Evolutionary conservation across 257 asterid genomes (phyloP), one percentile per base, ranked within the genome.

Genomic region (Avicennia marina): DNA sequence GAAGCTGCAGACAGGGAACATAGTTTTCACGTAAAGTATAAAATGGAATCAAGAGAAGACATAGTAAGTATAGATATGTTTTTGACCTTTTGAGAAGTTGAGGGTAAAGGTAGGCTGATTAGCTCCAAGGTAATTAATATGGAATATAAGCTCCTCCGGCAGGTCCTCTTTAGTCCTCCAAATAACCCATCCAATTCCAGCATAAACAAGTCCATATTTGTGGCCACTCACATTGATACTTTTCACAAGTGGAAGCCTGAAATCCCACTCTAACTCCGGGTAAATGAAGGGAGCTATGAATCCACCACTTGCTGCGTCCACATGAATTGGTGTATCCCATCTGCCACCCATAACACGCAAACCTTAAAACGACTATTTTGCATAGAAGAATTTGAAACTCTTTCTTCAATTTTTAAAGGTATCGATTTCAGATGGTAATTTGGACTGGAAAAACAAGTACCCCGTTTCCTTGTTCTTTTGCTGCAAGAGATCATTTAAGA

Each of bases 271-370:
- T 33, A 72, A 46, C 11, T 72, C 77, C 15, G 77, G 73, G 64
- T 66, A 72, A 0, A 72, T 24, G 33, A 72, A 72, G 20, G 77
- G 77, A 7, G 73, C 73, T 68, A 71, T 22, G 73, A 71, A 66
- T 46, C 77, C 25, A 4, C 58, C 58, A 17, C 58, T 51, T 7
- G 58, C 58, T n/a, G 58, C 58, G 40, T 51, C 58, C 2, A 72
- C 77, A 50, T 72, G 77, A n/a, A 72, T 72, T 15, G 73, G 66
- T 5, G 73, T 66, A 19, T 72, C 73, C 77, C 77, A 72, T 59
- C 34, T 29, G 8, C 34, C 8, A 8, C 8, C 1, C 34, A 1
- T 29, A 4, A 1, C 34, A 29, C 34, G 34, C n/a, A n/a, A n/a
- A n/a, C n/a, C n/a, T 29, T 29, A 29, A 29, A 29, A 29, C 8